A percentile compares a stretch with the other conserved stretches of the same genome.
phyloP scores from a whole-genome alignment of 2,329 filamentous ascomycete species.

The Aspergillus viridinutans region DNA sequence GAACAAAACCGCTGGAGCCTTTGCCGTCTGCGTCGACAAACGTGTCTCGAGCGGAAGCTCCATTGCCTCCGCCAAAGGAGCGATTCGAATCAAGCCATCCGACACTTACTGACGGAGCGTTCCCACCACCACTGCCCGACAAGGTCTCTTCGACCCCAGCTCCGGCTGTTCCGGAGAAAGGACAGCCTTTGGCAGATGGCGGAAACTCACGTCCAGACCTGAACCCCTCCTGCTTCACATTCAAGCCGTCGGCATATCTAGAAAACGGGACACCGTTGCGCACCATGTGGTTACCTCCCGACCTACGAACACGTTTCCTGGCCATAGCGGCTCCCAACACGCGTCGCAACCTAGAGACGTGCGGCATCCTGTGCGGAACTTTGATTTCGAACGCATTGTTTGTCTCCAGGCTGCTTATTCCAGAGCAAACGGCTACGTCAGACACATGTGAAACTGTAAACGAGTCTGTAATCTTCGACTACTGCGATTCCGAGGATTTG shows the following conservation, averaged over 20 bases:
- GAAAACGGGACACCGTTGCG: constrained; percentile 85
- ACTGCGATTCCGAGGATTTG: constrained; percentile 77
- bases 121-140: constrained; percentile 23
- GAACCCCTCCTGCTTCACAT: constrained; percentile 61
- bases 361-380: constrained; percentile 88
- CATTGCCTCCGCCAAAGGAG: constrained; percentile 40
- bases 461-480: constrained; percentile 79
- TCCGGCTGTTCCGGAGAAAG: constrained; percentile 26
- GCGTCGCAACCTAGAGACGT: constrained; percentile 78
- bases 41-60: constrained; percentile 21
- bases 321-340: constrained; percentile 73
- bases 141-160: constrained; percentile 17
- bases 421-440: constrained; percentile 81
- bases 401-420: constrained; percentile 81
- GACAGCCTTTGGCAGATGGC: constrained; percentile 10
- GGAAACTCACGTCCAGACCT: constrained; percentile 23
- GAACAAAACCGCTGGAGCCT: constrained; percentile 26
- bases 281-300: constrained; percentile 77
- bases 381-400: constrained; percentile 91
- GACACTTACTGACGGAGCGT: constrained; percentile 14
- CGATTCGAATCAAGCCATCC: constrained; percentile 11
- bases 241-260: constrained; percentile 79
- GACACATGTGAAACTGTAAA: constrained; percentile 96
- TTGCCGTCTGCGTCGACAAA: constrained; percentile 17
- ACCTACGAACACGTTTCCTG: constrained; percentile 71